Percentiles rank a stretch among this genome's conserved stretches.
Conservation (phyloP, 805 yeast species). For the Yarrowia hollandica region DNA sequence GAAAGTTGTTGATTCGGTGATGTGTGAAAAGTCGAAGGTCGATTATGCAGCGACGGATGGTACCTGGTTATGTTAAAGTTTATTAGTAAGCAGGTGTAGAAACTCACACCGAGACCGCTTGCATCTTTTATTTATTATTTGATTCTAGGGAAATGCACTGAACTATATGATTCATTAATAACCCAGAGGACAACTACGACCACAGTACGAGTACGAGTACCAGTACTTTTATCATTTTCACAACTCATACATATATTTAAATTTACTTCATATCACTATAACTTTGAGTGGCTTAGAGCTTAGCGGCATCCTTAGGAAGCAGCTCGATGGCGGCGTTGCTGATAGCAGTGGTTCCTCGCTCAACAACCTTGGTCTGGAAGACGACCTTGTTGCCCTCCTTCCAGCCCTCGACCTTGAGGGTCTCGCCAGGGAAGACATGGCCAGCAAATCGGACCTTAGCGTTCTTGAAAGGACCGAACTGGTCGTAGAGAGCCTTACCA, state of each 20-base stretch:
- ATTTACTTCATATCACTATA: slow-evolving; percentile 7
- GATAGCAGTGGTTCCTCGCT: slow-evolving; percentile 75
- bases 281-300: slow-evolving; percentile 3
- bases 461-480: slow-evolving; percentile 79
- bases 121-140: too few relatives aligned
- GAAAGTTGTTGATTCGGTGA: background rate
- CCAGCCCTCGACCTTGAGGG: slow-evolving; percentile 81
- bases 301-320: slow-evolving; percentile 34
- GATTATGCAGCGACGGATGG: background rate
- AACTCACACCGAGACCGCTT: too few relatives aligned
- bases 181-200: too few relatives aligned
- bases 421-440: slow-evolving; percentile 93
- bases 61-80: background rate
- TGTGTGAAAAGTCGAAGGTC: background rate
- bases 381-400: slow-evolving; percentile 65
- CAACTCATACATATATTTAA: slow-evolving; percentile 7
- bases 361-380: slow-evolving; percentile 81
- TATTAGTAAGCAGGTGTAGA: background rate
- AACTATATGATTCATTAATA: too few relatives aligned
- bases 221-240: background rate
- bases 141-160: too few relatives aligned
- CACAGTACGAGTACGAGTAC: too few relatives aligned
- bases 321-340: slow-evolving; percentile 83
- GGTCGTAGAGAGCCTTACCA: slow-evolving; percentile 71
- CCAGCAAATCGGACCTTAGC: slow-evolving; percentile 88